These are phyloP conservation scores for Polychytrium aggregatum DNA, from an alignment of 192 early-diverging fungal genomes.

Conservation along the genomic window DNA sequence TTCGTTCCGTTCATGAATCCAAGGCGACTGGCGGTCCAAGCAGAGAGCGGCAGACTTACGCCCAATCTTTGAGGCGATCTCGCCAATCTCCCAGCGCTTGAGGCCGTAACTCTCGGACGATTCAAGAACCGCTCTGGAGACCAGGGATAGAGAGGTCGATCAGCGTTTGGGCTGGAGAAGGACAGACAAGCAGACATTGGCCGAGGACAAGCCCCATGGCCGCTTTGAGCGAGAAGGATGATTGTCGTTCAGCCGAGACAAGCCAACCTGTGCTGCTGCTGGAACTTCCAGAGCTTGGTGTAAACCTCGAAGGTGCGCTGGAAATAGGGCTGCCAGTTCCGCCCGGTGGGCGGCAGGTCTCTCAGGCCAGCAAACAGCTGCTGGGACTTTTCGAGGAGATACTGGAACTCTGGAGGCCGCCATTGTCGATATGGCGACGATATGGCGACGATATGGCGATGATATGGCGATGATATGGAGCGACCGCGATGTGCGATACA, in stretches of 20 bases:
- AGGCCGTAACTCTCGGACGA: slow-evolving; percentile 82
- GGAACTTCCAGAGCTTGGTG: slow-evolving; percentile 94
- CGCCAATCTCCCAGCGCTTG: slow-evolving; percentile 96
- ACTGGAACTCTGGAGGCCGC: slow-evolving; percentile 91
- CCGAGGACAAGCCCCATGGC: not conserved
- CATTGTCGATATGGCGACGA: too few species aligned
- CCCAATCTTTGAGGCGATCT: slow-evolving; percentile 96
- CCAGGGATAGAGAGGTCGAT: too few species aligned
- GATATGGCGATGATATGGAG: too few species aligned
- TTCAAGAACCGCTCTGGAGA: slow-evolving; percentile 64
- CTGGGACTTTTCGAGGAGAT: slow-evolving; percentile 92
- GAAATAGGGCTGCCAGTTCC: slow-evolving; percentile 83
- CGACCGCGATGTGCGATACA: too few species aligned
- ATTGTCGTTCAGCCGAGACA: not conserved
- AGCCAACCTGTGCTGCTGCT: slow-evolving; percentile 82
- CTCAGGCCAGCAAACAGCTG: slow-evolving; percentile 88
- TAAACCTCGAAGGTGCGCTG: slow-evolving; percentile 97
- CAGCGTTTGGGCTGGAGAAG: too few species aligned
- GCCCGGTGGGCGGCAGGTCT: slow-evolving; percentile 77
- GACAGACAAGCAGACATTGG: not conserved
- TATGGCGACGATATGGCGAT: too few species aligned
- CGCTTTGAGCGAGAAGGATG: not conserved
- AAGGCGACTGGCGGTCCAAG: too few species aligned
- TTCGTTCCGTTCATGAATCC: too few species aligned
- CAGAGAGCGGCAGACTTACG: slow-evolving; percentile 60